These are phyloP conservation scores for Kodamaea nitidulidarum DNA, from an alignment of 805 yeast genomes.

Conservation along the genomic window DNA sequence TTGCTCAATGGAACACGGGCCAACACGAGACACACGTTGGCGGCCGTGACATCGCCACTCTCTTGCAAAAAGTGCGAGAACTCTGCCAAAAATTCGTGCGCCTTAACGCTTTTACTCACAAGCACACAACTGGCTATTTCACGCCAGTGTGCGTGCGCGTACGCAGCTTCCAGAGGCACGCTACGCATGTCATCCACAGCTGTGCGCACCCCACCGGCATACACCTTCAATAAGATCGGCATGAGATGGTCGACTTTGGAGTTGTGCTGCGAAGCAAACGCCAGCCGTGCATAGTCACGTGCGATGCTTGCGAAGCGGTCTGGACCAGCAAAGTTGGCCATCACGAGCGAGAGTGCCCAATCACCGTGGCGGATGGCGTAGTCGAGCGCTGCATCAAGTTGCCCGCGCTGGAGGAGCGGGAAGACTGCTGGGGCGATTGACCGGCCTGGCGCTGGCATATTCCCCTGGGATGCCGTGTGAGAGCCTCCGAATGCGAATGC, in stretches of 20 bases:
- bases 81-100: conserved; percentile 43
- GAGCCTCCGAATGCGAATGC: background rate
- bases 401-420: conserved; percentile 52
- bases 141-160: conserved; percentile 53
- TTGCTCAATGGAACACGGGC: conserved; percentile 38
- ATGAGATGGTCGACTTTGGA: conserved; percentile 39
- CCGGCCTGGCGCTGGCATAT: background rate
- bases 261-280: conserved; percentile 39
- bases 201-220: conserved; percentile 55
- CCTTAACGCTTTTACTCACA: conserved; percentile 24
- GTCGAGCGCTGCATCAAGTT: conserved; percentile 61
- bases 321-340: conserved; percentile 64
- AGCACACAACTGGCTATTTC: conserved; percentile 40
- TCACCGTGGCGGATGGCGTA: conserved; percentile 60
- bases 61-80: conserved; percentile 46
- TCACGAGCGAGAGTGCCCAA: conserved; percentile 72
- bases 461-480: background rate
- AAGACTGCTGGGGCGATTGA: conserved; percentile 18
- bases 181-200: conserved; percentile 48
- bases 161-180: conserved; percentile 39
- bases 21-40: conserved; percentile 44
- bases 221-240: conserved; percentile 59
- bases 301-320: conserved; percentile 57
- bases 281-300: conserved; percentile 50
- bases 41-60: conserved; percentile 30